Evolutionary conservation across 2,329 filamentous ascomycete species (phyloP).

Genomic region (Aspergillus awamori): DNA sequence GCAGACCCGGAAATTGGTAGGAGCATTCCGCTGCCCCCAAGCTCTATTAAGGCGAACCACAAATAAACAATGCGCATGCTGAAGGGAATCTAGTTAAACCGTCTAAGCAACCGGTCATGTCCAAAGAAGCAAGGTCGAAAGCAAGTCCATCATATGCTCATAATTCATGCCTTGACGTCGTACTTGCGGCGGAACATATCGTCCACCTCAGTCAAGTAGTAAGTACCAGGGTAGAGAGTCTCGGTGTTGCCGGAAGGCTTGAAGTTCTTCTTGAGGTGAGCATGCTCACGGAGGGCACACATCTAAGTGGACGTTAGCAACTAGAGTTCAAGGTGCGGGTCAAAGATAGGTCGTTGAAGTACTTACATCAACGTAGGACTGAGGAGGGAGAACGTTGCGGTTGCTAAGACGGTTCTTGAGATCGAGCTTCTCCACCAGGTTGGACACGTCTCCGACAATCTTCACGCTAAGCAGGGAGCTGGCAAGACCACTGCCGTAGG

Average conservation of each 20-base stretch:
- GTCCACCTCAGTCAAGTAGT: constrained; percentile 79
- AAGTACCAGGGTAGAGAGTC: constrained; percentile 67
- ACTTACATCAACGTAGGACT: constrained; percentile 73
- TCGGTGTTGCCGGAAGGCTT: constrained; percentile 69
- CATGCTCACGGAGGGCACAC: constrained; percentile 79
- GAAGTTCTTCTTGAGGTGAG: constrained; percentile 80
- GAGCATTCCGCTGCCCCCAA: constrained; percentile 11
- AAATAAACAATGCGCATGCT: constrained; percentile 34
- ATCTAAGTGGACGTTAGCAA: constrained; percentile 56
- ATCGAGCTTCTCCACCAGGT: constrained; percentile 68
- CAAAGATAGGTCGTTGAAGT: constrained; percentile 19
- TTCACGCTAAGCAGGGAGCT: constrained; percentile 70
- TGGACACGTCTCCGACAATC: constrained; percentile 69
- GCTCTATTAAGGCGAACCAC: constrained; percentile 30
- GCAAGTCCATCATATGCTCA: constrained; percentile 19
- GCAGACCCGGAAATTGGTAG: constrained; percentile 9
- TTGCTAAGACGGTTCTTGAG: constrained; percentile 69
- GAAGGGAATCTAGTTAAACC: constrained; percentile 39
- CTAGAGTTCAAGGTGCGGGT: constrained; percentile 3
- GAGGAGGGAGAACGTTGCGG: constrained; percentile 67
- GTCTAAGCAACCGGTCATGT: constrained; percentile 34
- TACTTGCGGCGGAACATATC: constrained; percentile 86
- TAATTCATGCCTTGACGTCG: constrained; percentile 67
- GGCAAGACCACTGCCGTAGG: constrained; percentile 76
- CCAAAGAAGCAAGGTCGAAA: constrained; percentile 29